phyloP scores from a whole-genome alignment of 768 basidiomycete genomes.

The Collybiopsis confluens region DNA sequence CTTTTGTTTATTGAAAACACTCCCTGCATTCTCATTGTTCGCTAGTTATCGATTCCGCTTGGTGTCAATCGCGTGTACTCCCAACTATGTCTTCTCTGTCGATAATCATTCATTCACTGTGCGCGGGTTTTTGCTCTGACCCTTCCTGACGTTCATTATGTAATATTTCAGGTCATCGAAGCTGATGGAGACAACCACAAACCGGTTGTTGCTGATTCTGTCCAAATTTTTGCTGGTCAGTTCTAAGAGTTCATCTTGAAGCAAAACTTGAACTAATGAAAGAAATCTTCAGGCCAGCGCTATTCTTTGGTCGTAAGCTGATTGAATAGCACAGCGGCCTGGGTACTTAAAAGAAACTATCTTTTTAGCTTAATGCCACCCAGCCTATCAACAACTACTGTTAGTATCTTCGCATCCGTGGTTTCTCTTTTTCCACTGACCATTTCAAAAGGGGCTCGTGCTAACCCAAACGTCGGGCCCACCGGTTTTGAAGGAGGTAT shows the following conservation, averaged over 20 bases:
- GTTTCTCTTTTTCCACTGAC: too few relatives aligned
- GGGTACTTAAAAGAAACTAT: too few relatives aligned
- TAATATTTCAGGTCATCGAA: constrained; percentile 24
- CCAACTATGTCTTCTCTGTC: constrained; percentile 18
- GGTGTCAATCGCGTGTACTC: constrained; percentile 19
- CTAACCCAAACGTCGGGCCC: constrained; percentile 22
- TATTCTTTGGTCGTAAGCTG: constrained; percentile 36
- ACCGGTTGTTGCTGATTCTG: constrained; percentile 33
- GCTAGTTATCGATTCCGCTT: constrained; percentile 23
- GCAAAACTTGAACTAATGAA: neutral
- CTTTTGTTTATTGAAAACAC: too few relatives aligned
- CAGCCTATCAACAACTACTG: constrained; percentile 48
- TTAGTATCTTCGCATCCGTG: neutral
- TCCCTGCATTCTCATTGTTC: too few relatives aligned
- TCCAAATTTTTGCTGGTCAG: constrained; percentile 26
- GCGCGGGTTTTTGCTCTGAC: neutral
- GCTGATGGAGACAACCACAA: constrained; percentile 30
- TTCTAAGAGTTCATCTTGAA: too few relatives aligned
- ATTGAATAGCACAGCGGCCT: too few relatives aligned
- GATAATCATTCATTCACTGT: constrained; percentile 12
- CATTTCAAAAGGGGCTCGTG: constrained; percentile 26
- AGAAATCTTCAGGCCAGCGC: constrained; percentile 26
- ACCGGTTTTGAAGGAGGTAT: constrained; percentile 32
- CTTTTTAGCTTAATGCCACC: constrained; percentile 30
- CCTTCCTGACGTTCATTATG: neutral